Percentiles rank a stretch among this genome's conserved stretches.
These are phyloP conservation scores for Moesziomyces sp. DNA, from an alignment of 1,284 basidiomycete genomes.

Conservation along the genomic window DNA sequence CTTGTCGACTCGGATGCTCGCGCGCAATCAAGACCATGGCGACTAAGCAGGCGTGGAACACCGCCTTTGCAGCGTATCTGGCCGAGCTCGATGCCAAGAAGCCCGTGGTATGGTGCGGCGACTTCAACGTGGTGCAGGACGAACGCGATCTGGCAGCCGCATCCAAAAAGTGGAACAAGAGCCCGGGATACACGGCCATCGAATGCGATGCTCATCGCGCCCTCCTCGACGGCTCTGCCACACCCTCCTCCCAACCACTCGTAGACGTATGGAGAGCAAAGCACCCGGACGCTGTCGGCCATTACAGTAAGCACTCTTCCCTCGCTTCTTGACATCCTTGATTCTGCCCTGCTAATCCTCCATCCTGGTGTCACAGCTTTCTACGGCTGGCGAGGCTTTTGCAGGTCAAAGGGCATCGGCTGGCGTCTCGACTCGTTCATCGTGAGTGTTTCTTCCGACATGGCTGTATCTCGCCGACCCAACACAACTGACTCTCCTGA, in stretches of 20 bases:
- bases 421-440: constrained; percentile 83
- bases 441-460: constrained; percentile 61
- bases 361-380: constrained; percentile 70
- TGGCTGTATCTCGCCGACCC: not conserved
- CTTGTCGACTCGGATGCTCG: too few species aligned
- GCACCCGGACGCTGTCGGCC: constrained; percentile 74
- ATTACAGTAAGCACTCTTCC: constrained; percentile 72
- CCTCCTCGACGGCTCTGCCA: constrained; percentile 62
- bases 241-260: constrained; percentile 70
- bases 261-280: constrained; percentile 82
- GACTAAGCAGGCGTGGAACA: constrained; percentile 58
- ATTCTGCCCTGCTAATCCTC: not conserved
- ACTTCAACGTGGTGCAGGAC: constrained; percentile 81
- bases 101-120: constrained; percentile 88
- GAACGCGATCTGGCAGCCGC: constrained; percentile 67
- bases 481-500: too few species aligned
- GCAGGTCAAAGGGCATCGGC: constrained; percentile 81
- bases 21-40: constrained; percentile 28
- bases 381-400: constrained; percentile 85
- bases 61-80: constrained; percentile 73
- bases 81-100: constrained; percentile 79
- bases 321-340: not conserved
- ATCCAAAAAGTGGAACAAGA: constrained; percentile 69
- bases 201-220: constrained; percentile 71
- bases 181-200: constrained; percentile 70